Base-by-base conservation (phyloP, 2,329 filamentous ascomycete genomes). In the Xylariaceae sp. region DNA sequence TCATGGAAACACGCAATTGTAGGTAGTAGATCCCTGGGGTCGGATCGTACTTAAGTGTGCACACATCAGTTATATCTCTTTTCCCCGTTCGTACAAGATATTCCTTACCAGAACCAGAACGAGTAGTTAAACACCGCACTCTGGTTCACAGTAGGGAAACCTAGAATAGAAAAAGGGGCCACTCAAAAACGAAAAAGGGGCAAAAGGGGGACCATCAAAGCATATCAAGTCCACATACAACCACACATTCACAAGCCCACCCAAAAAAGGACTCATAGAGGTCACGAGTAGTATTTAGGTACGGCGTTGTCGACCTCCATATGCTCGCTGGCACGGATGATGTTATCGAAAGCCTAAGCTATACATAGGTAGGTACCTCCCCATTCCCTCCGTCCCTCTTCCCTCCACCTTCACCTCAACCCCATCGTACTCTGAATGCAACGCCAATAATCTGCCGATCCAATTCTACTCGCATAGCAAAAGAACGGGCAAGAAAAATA, bases 391-490 rank as follows among this genome's bases (percentile, higher is more conserved):
- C 47, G 53, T 10, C 51, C 13, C 42, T 53, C 48, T 17, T 17
- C n/a, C 13, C 49, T 11, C 45, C 39, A 15, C n/a, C n/a, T n/a
- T n/a, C n/a, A n/a, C n/a, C 17, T 18, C 17, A 18, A 18, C 17
- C 17, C 2, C 42, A 34, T 59, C 51, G 44, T 57, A 47, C 47
- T 35, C 51, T 18, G 48, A 10, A 60, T 57, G 54, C 47, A 60
- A 42, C 34, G 51, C 53, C 50, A 42, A 56, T 59, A 56, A 55
- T 42, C 17, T 42, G 49, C 50, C 47, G 44, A 48, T 44, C 53
- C 48, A 51, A 56, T 56, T 57, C 60, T 62, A 60, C 57, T 52
- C 48, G 49, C 34, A 23, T 51, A 51, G 49, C 11, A 34, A 50
- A 30, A 35, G 17, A 18, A 51, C 4, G 30, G 3, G 10, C 34